Conservation (phyloP, 768 basidiomycete genomes). For the Mycena chlorophos region DNA sequence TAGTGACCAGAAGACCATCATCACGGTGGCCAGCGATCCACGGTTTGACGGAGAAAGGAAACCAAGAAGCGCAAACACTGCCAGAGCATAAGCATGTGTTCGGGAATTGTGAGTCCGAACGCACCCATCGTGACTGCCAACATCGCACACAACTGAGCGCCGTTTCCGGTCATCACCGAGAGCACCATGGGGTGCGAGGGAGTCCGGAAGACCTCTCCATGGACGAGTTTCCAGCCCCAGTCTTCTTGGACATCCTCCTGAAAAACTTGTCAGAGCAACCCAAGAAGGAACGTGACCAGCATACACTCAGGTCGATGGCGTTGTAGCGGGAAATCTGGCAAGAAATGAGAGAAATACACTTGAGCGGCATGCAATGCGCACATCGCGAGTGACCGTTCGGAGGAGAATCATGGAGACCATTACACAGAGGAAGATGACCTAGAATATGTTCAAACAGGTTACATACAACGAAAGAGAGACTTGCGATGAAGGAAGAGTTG, state of each 20-base stretch:
- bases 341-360: conserved; percentile 17
- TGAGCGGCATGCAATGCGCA: conserved; percentile 34
- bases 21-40: conserved; percentile 89
- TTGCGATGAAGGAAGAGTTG: conserved; percentile 84
- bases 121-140: conserved; percentile 80
- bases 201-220: conserved; percentile 92
- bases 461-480: neutral
- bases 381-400: conserved; percentile 86
- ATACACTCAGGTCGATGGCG: conserved; percentile 84
- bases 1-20: conserved; percentile 93
- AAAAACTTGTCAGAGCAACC: neutral
- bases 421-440: conserved; percentile 75
- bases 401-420: conserved; percentile 93
- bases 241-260: conserved; percentile 97
- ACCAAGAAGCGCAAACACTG: conserved; percentile 68
- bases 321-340: conserved; percentile 90
- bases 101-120: conserved; percentile 9
- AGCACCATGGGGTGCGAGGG: conserved; percentile 77
- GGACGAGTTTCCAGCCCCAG: conserved; percentile 97
- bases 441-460: neutral
- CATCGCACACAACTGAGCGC: conserved; percentile 85
- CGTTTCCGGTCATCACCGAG: conserved; percentile 88
- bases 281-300: conserved; percentile 23
- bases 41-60: conserved; percentile 93
- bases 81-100: conserved; percentile 2